These are phyloP conservation scores for Geum urbanum DNA, from an alignment of 306 rosid species.

Conservation along the genomic window DNA sequence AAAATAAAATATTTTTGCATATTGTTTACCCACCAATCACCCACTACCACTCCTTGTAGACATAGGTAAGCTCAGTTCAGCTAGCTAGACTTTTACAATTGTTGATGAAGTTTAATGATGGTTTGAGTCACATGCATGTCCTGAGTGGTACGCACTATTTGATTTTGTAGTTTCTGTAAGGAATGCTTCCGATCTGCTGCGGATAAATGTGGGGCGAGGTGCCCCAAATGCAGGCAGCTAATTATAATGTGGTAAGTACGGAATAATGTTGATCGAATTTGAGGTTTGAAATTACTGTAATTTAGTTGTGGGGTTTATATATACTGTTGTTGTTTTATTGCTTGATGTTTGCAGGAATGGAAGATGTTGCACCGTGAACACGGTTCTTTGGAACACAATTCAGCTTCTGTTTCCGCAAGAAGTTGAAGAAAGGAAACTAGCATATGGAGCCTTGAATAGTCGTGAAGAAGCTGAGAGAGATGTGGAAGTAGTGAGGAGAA, in stretches of 20 bases:
- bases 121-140: constrained; percentile 11
- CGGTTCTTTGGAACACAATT: constrained; percentile 94
- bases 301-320: not conserved
- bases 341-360: constrained; percentile 56
- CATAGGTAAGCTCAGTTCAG: constrained; percentile 58
- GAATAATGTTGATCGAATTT: no score
- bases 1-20: no score
- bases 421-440: constrained; percentile 71
- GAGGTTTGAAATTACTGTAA: not conserved
- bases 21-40: no score
- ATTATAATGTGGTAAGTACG: no score
- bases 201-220: constrained; percentile 84
- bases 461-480: constrained; percentile 37
- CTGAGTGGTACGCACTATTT: constrained; percentile 15
- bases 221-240: constrained; percentile 94
- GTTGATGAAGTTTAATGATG: not conserved
- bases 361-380: constrained; percentile 81
- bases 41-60: constrained; percentile 94
- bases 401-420: constrained; percentile 89
- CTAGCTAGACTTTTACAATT: not conserved
- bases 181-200: constrained; percentile 84
- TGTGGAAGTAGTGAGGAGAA: constrained; percentile 23
- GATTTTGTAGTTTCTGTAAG: constrained; percentile 65
- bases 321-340: no score
- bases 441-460: constrained; percentile 27